phyloP scores from a whole-genome alignment of 2,329 filamentous ascomycete genomes.

The Penicillium sp. region DNA sequence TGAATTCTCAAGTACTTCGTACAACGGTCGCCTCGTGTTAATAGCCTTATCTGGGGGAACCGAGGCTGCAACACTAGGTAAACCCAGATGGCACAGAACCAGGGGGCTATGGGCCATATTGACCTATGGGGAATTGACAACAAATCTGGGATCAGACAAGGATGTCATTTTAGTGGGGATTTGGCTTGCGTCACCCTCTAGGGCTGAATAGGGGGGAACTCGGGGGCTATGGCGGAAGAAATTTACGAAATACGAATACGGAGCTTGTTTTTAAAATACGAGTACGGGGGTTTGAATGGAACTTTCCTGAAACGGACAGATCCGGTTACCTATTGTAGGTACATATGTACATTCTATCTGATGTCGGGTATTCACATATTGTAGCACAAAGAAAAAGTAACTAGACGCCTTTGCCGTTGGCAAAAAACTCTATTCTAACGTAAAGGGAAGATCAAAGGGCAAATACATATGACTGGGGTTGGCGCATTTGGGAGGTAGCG shows the following conservation, averaged over 20 bases:
- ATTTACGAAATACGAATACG: neutral
- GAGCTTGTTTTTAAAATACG: no score
- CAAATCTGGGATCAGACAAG: neutral
- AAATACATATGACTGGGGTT: neutral
- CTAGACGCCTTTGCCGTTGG: neutral
- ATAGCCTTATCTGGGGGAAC: neutral
- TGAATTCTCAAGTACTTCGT: neutral
- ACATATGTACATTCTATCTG: neutral
- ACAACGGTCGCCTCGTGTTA: no score
- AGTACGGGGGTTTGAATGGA: no score
- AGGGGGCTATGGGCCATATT: neutral
- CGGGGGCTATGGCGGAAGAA: neutral
- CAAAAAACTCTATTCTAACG: neutral
- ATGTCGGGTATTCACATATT: neutral
- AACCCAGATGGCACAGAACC: neutral
- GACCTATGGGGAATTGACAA: neutral
- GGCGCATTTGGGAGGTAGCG: neutral
- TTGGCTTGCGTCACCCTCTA: neutral
- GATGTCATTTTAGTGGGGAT: neutral
- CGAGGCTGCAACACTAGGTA: neutral
- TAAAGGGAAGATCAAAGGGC: neutral
- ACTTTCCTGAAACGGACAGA: neutral
- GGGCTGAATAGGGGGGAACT: neutral
- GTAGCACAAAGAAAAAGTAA: neutral
- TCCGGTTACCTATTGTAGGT: neutral